A percentile compares a stretch with the other conserved stretches of the same genome.
phyloP scores from a whole-genome alignment of 345 rosid species.

The Cardamine occulta region DNA sequence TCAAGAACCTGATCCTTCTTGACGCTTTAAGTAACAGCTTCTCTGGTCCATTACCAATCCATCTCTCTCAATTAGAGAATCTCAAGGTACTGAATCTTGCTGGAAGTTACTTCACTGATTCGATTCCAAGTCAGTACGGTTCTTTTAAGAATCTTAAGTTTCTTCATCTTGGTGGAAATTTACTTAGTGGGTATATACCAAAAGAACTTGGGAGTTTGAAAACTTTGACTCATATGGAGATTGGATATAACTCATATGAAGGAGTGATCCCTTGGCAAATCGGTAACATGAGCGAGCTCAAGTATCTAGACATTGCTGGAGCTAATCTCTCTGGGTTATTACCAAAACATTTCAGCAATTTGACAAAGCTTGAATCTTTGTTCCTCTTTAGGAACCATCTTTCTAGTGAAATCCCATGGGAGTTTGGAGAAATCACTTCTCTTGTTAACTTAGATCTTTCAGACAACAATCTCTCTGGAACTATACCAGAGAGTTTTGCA shows the following conservation, averaged over 20 bases:
- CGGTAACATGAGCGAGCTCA: constrained; percentile 77
- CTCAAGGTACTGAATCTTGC: constrained; percentile 82
- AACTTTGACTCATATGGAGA: constrained; percentile 85
- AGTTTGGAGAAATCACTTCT: constrained; percentile 57
- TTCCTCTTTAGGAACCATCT: constrained; percentile 87
- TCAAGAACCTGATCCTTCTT: constrained; percentile 56
- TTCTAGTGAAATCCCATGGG: constrained; percentile 68
- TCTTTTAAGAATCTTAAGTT: constrained; percentile 70
- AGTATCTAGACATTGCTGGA: constrained; percentile 85
- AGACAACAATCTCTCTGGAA: constrained; percentile 73
- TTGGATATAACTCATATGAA: constrained; percentile 81
- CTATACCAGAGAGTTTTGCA: constrained; percentile 75
- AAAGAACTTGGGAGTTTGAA: constrained; percentile 69
- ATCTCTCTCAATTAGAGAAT: constrained; percentile 55
- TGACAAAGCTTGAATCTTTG: constrained; percentile 78
- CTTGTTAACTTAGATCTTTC: constrained; percentile 85
- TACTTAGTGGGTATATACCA: constrained; percentile 65
- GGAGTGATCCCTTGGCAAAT: constrained; percentile 80
- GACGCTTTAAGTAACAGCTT: constrained; percentile 94
- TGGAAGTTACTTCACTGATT: constrained; percentile 87
- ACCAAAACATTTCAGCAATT: constrained; percentile 72
- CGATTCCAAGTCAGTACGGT: constrained; percentile 77
- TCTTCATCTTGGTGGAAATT: constrained; percentile 85
- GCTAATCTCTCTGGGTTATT: constrained; percentile 79
- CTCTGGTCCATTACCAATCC: constrained; percentile 71